Percentiles rank a stretch among this genome's conserved stretches.
These are phyloP conservation scores for Penicillium parvum DNA, from an alignment of 495 filamentous ascomycete species.

Conservation along the genomic window DNA sequence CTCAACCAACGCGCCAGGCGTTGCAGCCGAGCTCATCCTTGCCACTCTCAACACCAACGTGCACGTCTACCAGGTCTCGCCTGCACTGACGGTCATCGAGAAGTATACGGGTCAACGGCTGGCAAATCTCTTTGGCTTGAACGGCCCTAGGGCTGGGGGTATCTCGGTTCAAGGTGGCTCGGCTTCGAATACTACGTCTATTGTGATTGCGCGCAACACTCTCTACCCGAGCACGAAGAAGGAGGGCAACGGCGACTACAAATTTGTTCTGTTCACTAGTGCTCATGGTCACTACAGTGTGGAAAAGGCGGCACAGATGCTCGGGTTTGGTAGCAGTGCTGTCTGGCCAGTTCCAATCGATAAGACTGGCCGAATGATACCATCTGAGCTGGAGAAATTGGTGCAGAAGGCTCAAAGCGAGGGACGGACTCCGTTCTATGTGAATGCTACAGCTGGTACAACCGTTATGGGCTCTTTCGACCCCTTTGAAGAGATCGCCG, in stretches of 20 bases:
- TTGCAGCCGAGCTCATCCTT: slow-evolving; percentile 78
- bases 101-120: slow-evolving; percentile 67
- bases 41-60: slow-evolving; percentile 83
- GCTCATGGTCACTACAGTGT: slow-evolving; percentile 88
- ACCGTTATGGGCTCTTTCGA: slow-evolving; percentile 91
- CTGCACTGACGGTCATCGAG: slow-evolving; percentile 80
- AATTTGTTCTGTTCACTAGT: slow-evolving; percentile 83
- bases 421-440: slow-evolving; percentile 82
- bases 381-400: slow-evolving; percentile 55
- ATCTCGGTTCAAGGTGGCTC: slow-evolving; percentile 84
- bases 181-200: slow-evolving; percentile 78
- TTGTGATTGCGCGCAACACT: slow-evolving; percentile 85
- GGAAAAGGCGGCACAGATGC: slow-evolving; percentile 87
- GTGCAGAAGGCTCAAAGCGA: slow-evolving; percentile 54
- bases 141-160: slow-evolving; percentile 69
- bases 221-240: slow-evolving; percentile 72
- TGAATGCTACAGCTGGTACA: slow-evolving; percentile 92
- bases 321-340: slow-evolving; percentile 70
- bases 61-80: slow-evolving; percentile 87
- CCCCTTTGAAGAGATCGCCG: slow-evolving; percentile 66
- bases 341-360: slow-evolving; percentile 77
- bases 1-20: slow-evolving; percentile 77
- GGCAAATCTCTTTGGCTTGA: slow-evolving; percentile 72
- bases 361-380: slow-evolving; percentile 63
- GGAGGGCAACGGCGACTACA: slow-evolving; percentile 57